These are phyloP conservation scores for Alternaria triticina DNA, from an alignment of 2,329 filamentous ascomycete species.

Conservation along the genomic window DNA sequence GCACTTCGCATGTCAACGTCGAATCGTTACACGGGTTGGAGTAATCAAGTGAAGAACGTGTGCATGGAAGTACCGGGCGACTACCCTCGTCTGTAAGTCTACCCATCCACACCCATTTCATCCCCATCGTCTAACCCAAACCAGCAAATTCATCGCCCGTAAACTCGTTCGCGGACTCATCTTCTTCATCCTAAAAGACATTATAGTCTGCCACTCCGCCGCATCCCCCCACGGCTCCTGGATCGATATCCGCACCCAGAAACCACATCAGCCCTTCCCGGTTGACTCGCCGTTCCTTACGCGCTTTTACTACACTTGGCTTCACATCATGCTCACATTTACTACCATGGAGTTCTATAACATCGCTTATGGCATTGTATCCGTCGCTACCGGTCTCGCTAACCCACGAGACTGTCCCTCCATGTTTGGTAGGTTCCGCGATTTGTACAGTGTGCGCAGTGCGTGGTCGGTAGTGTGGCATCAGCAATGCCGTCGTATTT, in stretches of 20 bases:
- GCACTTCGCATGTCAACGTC: conserved; percentile 18
- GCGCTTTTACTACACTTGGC: conserved; percentile 23
- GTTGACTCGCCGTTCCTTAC: conserved; percentile 11
- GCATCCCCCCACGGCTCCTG: conserved; percentile 30
- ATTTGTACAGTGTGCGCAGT: conserved; percentile 25
- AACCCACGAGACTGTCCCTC: conserved; percentile 35
- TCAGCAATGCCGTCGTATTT: conserved; percentile 29
- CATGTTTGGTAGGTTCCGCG: conserved; percentile 26
- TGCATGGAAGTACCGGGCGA: conserved; percentile 19
- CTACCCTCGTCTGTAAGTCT: conserved; percentile 30
- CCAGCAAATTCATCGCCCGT: conserved; percentile 28
- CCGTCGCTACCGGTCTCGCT: conserved; percentile 23
- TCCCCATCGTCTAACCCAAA: not conserved
- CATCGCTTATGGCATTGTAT: conserved; percentile 13
- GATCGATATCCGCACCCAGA: conserved; percentile 16
- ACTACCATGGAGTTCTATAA: conserved; percentile 22
- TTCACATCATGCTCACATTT: conserved; percentile 28
- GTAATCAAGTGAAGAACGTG: conserved; percentile 36
- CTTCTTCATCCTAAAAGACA: conserved; percentile 22
- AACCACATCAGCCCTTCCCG: conserved; percentile 5
- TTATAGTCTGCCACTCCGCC: conserved; percentile 22
- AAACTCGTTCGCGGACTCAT: conserved; percentile 19
- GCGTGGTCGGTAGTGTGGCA: conserved; percentile 38
- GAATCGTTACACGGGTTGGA: conserved; percentile 35
- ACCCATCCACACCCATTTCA: no score